A percentile compares a stretch with the other conserved stretches of the same genome.
Conservation (phyloP, 768 basidiomycete species). For the Auricularia heimuer region DNA sequence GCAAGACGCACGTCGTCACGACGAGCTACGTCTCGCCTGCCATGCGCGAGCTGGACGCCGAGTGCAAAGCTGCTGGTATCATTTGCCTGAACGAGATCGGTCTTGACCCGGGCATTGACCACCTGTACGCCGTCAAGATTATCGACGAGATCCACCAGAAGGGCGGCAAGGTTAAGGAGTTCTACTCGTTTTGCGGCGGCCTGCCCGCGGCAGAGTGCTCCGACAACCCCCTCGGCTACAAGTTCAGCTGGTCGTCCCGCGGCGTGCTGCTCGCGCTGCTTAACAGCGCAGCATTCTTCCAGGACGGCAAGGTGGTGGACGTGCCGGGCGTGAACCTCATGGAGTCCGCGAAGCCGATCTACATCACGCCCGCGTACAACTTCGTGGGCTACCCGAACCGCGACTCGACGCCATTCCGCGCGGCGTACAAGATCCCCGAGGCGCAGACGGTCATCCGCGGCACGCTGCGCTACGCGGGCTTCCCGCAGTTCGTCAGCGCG, state of each 20-base stretch:
- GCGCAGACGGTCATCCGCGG: conserved; percentile 88
- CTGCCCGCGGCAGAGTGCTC: conserved; percentile 87
- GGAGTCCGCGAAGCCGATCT: conserved; percentile 86
- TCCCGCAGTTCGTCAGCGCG: conserved; percentile 87
- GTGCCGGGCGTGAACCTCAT: conserved; percentile 80
- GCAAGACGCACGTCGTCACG: conserved; percentile 89
- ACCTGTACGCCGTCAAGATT: conserved; percentile 88
- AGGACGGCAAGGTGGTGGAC: conserved; percentile 50
- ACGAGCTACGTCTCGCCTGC: conserved; percentile 91
- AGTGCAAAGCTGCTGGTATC: conserved; percentile 79
- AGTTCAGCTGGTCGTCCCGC: conserved; percentile 97
- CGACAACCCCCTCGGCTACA: conserved; percentile 95
- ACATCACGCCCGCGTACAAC: conserved; percentile 88
- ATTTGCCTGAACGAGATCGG: conserved; percentile 97
- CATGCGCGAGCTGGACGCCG: conserved; percentile 77
- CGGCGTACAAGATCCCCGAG: conserved; percentile 89
- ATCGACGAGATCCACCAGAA: conserved; percentile 89
- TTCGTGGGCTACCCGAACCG: conserved; percentile 98
- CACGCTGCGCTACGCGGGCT: conserved; percentile 90
- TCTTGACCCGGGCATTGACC: conserved; percentile 91
- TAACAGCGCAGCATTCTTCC: conserved; percentile 77
- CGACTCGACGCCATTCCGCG: conserved; percentile 80
- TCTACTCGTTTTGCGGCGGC: conserved; percentile 93
- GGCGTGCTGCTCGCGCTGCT: conserved; percentile 92
- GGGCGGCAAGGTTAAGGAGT: conserved; percentile 93